Conservation (phyloP, 169 alveolate genomes). For the Plasmodium adleri region DNA sequence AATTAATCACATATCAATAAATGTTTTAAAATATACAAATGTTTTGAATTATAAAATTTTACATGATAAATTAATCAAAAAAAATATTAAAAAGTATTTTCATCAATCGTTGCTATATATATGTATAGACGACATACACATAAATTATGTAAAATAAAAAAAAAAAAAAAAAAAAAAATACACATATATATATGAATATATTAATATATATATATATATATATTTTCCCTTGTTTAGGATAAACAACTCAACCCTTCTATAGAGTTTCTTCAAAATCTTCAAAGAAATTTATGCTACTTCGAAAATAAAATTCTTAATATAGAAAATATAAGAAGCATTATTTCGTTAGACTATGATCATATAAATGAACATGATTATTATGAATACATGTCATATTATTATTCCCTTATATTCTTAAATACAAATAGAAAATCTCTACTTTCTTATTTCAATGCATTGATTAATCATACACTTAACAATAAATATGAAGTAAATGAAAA, state of each 20-base stretch:
- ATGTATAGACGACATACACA: constrained; percentile 70
- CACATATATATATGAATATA: not conserved
- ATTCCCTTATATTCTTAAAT: constrained; percentile 44
- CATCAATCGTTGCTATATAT: constrained; percentile 49
- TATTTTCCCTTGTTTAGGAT: constrained; percentile 23
- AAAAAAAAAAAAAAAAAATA: not conserved
- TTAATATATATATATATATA: not conserved
- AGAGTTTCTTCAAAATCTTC: constrained; percentile 65
- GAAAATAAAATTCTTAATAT: constrained; percentile 51
- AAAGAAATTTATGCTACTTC: constrained; percentile 65
- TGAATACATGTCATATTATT: constrained; percentile 23
- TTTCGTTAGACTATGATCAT: constrained; percentile 53
- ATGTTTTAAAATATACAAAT: constrained; percentile 32
- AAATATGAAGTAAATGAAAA: constrained; percentile 22
- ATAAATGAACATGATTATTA: constrained; percentile 38
- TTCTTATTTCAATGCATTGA: constrained; percentile 49
- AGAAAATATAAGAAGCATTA: constrained; percentile 62
- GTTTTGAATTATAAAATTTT: constrained; percentile 52
- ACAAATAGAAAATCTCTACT: constrained; percentile 36
- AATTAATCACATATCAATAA: constrained; percentile 36
- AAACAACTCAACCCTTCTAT: constrained; percentile 40
- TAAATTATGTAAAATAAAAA: constrained; percentile 43
- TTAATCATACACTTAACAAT: constrained; percentile 28
- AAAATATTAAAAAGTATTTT: constrained; percentile 45
- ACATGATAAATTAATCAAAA: constrained; percentile 56